phyloP scores from a whole-genome alignment of 495 filamentous ascomycete genomes.

The Choiromyces venosus region DNA sequence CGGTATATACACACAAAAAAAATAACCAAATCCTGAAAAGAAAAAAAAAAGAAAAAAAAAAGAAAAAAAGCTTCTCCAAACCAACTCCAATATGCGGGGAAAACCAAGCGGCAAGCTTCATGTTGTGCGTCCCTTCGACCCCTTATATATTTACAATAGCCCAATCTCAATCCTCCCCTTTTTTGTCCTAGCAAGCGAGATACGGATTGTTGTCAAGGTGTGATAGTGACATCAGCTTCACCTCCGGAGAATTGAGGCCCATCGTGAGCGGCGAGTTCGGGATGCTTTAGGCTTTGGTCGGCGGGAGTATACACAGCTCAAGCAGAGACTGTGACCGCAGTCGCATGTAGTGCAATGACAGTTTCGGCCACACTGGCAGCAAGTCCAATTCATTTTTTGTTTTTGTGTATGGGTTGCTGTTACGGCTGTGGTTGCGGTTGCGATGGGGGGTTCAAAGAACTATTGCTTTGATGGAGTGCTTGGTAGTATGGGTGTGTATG shows the following conservation, averaged over 20 bases:
- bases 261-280: neutral
- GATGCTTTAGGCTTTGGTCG: conserved; percentile 13
- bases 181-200: neutral
- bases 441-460: neutral
- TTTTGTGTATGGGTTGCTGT: too few species aligned
- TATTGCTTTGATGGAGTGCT: conserved; percentile 1
- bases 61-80: conserved; percentile 19
- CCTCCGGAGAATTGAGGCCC: neutral
- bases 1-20: neutral
- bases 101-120: neutral
- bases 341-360: conserved; percentile 39
- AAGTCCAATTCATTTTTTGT: conserved; percentile 42
- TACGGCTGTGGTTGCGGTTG: conserved; percentile 8
- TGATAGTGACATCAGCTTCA: neutral
- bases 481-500: neutral
- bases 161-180: neutral
- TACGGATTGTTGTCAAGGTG: neutral
- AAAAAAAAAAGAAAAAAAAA: conserved; percentile 6
- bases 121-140: neutral
- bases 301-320: conserved; percentile 40
- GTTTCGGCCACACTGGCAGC: conserved; percentile 36
- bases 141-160: neutral
- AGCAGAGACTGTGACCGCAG: conserved; percentile 38
- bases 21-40: neutral
- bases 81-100: conserved; percentile 34